Conservation (phyloP, 768 basidiomycete genomes). For the Crucibulum laeve region DNA sequence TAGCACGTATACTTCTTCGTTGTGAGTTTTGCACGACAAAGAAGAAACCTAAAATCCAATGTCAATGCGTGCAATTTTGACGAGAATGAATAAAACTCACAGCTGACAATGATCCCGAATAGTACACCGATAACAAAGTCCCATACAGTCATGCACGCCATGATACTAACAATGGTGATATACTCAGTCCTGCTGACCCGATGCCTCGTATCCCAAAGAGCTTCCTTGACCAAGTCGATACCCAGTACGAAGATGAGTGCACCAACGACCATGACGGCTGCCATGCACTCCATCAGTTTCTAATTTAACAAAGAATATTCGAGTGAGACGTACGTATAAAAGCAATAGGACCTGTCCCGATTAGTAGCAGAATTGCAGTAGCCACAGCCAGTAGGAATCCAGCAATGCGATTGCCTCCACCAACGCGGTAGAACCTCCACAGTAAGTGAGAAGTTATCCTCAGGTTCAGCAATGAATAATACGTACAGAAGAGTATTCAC, state of each 20-base stretch:
- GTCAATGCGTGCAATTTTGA: background rate
- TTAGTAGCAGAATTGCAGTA: conserved; percentile 64
- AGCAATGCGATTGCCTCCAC: conserved; percentile 79
- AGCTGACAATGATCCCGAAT: conserved; percentile 89
- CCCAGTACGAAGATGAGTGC: conserved; percentile 93
- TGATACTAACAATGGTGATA: conserved; percentile 79
- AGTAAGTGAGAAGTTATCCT: background rate
- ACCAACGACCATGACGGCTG: conserved; percentile 88
- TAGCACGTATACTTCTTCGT: conserved; percentile 74
- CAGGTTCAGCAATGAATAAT: background rate
- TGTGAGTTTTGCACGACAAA: conserved; percentile 97
- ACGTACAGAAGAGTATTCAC: conserved; percentile 76
- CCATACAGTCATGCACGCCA: conserved; percentile 89
- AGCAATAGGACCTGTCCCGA: conserved; percentile 88
- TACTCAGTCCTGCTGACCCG: conserved; percentile 84
- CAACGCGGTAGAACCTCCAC: conserved; percentile 84
- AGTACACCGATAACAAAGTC: conserved; percentile 94
- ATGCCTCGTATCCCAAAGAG: conserved; percentile 92
- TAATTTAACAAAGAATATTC: background rate
- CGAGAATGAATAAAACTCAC: conserved; percentile 36
- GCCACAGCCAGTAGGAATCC: conserved; percentile 82
- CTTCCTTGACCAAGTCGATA: conserved; percentile 91
- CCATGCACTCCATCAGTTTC: background rate
- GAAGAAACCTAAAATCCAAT: conserved; percentile 63
- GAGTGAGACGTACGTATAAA: conserved; percentile 69